Evolutionary conservation across 495 filamentous ascomycete species (phyloP).

Genomic region (Podospora bellae-mahoneyi): DNA sequence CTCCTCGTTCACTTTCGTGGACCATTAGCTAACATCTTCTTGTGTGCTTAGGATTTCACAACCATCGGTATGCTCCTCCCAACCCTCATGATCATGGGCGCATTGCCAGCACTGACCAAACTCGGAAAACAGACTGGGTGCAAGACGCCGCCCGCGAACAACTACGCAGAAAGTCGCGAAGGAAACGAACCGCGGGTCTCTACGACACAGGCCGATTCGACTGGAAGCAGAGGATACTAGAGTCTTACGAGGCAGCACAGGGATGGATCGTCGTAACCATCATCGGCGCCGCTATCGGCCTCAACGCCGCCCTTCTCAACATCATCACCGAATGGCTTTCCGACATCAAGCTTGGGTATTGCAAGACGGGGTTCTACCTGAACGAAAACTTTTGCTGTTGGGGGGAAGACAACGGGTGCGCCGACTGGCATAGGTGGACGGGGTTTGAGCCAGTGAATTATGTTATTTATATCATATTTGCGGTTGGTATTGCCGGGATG

Average conservation of each 20-base stretch:
- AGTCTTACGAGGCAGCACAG: constrained; percentile 94
- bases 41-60: constrained; percentile 62
- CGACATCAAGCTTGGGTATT: constrained; percentile 92
- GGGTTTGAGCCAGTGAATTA: constrained; percentile 77
- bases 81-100: too few relatives aligned
- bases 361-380: constrained; percentile 91
- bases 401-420: constrained; percentile 88
- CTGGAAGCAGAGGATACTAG: constrained; percentile 77
- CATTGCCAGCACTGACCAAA: not conserved
- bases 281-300: constrained; percentile 85
- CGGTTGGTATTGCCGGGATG: constrained; percentile 50
- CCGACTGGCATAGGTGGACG: constrained; percentile 89
- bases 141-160: constrained; percentile 95
- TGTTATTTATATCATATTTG: constrained; percentile 81
- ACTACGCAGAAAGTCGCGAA: constrained; percentile 68
- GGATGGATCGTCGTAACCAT: constrained; percentile 97
- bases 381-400: constrained; percentile 99
- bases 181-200: constrained; percentile 69
- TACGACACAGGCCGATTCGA: constrained; percentile 70
- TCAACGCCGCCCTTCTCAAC: constrained; percentile 91
- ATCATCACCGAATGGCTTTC: constrained; percentile 97
- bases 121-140: constrained; percentile 69
- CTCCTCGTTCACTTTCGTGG: not conserved
- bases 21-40: not conserved
- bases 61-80: constrained; percentile 65